Percentiles rank a stretch among this genome's conserved stretches.
Evolutionary conservation across 2,329 filamentous ascomycete genomes (phyloP).

Genomic region (Aureobasidium melanogenum): DNA sequence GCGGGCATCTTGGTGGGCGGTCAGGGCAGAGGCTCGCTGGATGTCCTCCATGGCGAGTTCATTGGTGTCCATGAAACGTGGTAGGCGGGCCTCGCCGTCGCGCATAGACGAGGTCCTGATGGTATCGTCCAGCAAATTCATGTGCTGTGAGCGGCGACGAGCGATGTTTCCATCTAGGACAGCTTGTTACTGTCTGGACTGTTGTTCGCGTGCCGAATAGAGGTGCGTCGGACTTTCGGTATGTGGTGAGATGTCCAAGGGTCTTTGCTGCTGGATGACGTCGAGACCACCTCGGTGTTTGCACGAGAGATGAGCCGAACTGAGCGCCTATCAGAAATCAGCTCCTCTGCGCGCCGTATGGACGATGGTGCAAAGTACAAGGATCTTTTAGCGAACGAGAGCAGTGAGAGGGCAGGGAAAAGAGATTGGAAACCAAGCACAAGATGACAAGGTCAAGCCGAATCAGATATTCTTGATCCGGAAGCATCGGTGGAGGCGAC

Average conservation of each 20-base stretch:
- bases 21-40: slow-evolving; percentile 30
- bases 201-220: neutral
- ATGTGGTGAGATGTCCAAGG: neutral
- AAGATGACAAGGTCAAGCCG: neutral
- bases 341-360: neutral
- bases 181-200: neutral
- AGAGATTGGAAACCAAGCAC: neutral
- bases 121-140: slow-evolving; percentile 7
- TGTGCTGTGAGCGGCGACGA: neutral
- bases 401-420: neutral
- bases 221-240: neutral
- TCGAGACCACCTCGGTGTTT: slow-evolving; percentile 8
- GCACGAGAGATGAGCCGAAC: neutral
- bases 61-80: slow-evolving; percentile 37
- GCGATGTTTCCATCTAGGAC: neutral
- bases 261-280: slow-evolving; percentile 7
- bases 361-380: neutral
- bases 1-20: slow-evolving; percentile 48
- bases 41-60: slow-evolving; percentile 26
- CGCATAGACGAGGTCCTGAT: neutral
- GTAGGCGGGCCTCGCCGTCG: slow-evolving; percentile 6
- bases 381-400: neutral
- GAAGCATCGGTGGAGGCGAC: slow-evolving; percentile 4
- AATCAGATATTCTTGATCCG: neutral
- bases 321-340: neutral